Percentiles rank a stretch among this genome's conserved stretches.
Evolutionary conservation across 805 yeast species (phyloP).

Genomic region (Henningerozyma blattae): DNA sequence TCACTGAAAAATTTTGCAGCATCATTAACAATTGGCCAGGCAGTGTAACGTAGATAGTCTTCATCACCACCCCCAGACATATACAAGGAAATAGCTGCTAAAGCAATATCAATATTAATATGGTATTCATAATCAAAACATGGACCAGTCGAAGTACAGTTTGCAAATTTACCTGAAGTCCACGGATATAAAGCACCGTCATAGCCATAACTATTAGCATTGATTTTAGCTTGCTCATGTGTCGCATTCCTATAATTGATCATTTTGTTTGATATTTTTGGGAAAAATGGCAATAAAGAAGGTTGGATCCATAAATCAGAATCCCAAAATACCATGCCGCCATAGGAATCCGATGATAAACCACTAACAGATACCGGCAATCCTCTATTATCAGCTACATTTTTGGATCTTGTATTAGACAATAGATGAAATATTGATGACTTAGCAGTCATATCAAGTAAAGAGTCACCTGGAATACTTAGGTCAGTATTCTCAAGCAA

Average conservation of each 20-base stretch:
- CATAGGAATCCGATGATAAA: conserved; percentile 72
- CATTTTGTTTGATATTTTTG: conserved; percentile 48
- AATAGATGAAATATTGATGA: conserved; percentile 63
- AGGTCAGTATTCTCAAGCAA: conserved; percentile 39
- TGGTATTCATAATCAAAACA: conserved; percentile 79
- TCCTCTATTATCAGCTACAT: conserved; percentile 34
- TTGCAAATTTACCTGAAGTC: conserved; percentile 76
- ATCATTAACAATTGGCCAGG: conserved; percentile 59
- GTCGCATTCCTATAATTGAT: conserved; percentile 47
- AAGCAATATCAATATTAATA: conserved; percentile 60
- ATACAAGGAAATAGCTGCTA: conserved; percentile 55
- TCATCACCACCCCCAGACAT: conserved; percentile 51
- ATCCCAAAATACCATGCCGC: conserved; percentile 85
- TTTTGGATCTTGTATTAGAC: conserved; percentile 48
- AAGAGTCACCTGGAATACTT: conserved; percentile 42
- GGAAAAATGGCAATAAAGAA: conserved; percentile 56
- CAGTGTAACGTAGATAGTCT: conserved; percentile 34
- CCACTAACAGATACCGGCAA: conserved; percentile 66
- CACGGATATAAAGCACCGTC: conserved; percentile 65
- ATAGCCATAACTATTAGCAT: conserved; percentile 40
- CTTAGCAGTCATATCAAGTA: conserved; percentile 51
- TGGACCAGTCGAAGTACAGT: conserved; percentile 79
- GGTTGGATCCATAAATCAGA: conserved; percentile 76
- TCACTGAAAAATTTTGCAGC: conserved; percentile 57
- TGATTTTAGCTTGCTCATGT: conserved; percentile 48